These are phyloP conservation scores for Xylaria curta DNA, from an alignment of 495 filamentous ascomycete genomes.

Conservation along the genomic window DNA sequence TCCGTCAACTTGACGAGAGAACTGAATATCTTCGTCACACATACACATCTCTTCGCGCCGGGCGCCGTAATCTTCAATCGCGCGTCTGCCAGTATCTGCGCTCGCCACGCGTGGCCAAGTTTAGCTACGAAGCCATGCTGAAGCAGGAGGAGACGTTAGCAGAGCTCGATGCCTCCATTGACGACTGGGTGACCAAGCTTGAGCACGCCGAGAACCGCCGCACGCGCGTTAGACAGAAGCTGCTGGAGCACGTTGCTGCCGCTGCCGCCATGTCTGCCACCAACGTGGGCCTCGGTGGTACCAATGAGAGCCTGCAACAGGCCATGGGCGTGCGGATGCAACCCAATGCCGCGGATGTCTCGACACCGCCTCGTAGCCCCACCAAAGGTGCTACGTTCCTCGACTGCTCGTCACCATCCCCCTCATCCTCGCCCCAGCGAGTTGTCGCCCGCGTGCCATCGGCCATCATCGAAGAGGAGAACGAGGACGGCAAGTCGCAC, in stretches of 20 bases:
- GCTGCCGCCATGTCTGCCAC: conserved; percentile 53
- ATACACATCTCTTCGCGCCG: conserved; percentile 68
- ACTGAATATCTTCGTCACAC: conserved; percentile 75
- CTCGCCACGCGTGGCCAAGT: conserved; percentile 64
- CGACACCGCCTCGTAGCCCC: conserved; percentile 56
- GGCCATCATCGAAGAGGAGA: conserved; percentile 54
- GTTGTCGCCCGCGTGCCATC: conserved; percentile 57
- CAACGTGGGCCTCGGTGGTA: conserved; percentile 38
- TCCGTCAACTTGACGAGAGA: conserved; percentile 71
- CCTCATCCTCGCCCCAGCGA: conserved; percentile 50
- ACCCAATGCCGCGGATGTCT: conserved; percentile 49
- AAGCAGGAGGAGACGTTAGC: conserved; percentile 77
- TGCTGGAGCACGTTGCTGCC: conserved; percentile 75
- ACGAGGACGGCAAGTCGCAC: conserved; percentile 33
- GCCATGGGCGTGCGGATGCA: conserved; percentile 48
- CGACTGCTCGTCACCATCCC: conserved; percentile 41
- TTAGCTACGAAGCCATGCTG: conserved; percentile 70
- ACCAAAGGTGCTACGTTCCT: conserved; percentile 42
- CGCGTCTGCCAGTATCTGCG: conserved; percentile 73
- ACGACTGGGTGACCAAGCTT: conserved; percentile 75
- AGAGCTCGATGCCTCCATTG: conserved; percentile 74
- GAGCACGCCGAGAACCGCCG: conserved; percentile 78
- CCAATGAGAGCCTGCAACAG: conserved; percentile 50
- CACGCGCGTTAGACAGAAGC: conserved; percentile 72
- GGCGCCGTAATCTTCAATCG: conserved; percentile 70